Conservation (phyloP, 1,284 basidiomycete genomes). For the Cutaneotrichosporon mucoides region DNA sequence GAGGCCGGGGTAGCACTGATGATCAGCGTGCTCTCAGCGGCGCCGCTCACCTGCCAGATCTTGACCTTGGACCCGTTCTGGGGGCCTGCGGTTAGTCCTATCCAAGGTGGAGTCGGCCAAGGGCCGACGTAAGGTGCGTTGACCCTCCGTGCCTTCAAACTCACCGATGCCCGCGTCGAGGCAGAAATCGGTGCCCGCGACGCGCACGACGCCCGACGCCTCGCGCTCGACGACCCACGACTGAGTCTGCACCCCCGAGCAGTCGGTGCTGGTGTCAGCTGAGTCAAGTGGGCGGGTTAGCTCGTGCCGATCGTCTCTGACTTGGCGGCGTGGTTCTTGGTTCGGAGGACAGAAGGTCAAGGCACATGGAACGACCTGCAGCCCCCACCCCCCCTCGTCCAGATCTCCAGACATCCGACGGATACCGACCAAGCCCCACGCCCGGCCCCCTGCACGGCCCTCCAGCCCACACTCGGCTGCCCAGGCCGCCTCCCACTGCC, state of each 20-base stretch:
- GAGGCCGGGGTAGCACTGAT: constrained; percentile 12
- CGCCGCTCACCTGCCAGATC: constrained; percentile 6
- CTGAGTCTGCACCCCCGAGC: constrained; percentile 32
- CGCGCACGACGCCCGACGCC: constrained; percentile 21
- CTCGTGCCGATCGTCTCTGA: too few relatives aligned
- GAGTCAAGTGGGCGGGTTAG: too few relatives aligned
- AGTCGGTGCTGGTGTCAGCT: constrained; percentile 20
- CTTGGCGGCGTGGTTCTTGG: neutral
- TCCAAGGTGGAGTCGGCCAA: too few relatives aligned
- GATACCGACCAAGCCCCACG: too few relatives aligned
- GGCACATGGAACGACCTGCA: too few relatives aligned
- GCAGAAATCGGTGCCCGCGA: constrained; percentile 34
- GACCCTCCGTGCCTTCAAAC: neutral
- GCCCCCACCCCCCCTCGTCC: too few relatives aligned
- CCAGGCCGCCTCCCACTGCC: too few relatives aligned
- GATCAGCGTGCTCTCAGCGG: neutral
- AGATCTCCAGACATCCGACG: too few relatives aligned
- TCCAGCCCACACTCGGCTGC: too few relatives aligned
- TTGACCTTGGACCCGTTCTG: constrained; percentile 12
- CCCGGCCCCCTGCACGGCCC: too few relatives aligned
- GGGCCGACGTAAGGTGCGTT: too few relatives aligned
- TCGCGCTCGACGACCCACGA: constrained; percentile 23
- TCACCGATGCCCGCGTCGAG: constrained; percentile 26
- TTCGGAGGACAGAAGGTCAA: too few relatives aligned
- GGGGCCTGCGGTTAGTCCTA: neutral